A percentile compares a stretch with the other conserved stretches of the same genome.
Evolutionary conservation across 345 rosid species (phyloP).

Genomic region (Pistacia atlantica): DNA sequence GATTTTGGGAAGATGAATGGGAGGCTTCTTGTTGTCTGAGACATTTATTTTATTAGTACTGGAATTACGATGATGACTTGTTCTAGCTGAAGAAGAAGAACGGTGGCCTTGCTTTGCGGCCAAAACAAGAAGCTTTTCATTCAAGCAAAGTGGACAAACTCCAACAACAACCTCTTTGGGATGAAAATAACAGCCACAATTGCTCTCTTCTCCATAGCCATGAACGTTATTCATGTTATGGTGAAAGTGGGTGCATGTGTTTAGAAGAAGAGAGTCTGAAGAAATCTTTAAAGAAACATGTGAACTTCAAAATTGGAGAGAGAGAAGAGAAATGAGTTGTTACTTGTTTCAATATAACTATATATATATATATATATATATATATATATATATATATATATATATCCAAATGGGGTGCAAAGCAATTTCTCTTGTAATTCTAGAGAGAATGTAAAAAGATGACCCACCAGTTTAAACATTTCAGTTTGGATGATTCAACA

Average conservation of each 20-base stretch:
- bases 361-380: background rate
- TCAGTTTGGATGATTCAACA: constrained; percentile 19
- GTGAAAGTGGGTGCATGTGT: background rate
- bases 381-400: background rate
- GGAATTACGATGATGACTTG: background rate
- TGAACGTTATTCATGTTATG: constrained; percentile 42
- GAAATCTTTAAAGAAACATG: background rate
- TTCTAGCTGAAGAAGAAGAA: constrained; percentile 34
- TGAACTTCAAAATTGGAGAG: background rate
- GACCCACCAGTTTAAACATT: constrained; percentile 17
- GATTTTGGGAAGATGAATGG: constrained; percentile 61
- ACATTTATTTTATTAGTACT: constrained; percentile 10
- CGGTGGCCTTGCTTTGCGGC: constrained; percentile 62
- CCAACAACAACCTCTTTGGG: constrained; percentile 66
- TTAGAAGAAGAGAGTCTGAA: background rate
- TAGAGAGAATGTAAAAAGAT: constrained; percentile 22
- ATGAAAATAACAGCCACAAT: constrained; percentile 73
- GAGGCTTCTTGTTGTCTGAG: constrained; percentile 34
- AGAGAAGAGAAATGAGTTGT: constrained; percentile 4
- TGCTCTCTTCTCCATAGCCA: constrained; percentile 56
- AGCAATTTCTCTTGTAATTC: background rate
- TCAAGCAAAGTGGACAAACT: constrained; percentile 77
- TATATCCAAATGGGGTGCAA: background rate
- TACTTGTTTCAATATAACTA: background rate
- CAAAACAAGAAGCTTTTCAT: constrained; percentile 82